Percentiles rank a stretch among this genome's conserved stretches.
These are phyloP conservation scores for Ceratocystis smalleyi DNA, from an alignment of 2,329 filamentous ascomycete species.

Conservation along the genomic window DNA sequence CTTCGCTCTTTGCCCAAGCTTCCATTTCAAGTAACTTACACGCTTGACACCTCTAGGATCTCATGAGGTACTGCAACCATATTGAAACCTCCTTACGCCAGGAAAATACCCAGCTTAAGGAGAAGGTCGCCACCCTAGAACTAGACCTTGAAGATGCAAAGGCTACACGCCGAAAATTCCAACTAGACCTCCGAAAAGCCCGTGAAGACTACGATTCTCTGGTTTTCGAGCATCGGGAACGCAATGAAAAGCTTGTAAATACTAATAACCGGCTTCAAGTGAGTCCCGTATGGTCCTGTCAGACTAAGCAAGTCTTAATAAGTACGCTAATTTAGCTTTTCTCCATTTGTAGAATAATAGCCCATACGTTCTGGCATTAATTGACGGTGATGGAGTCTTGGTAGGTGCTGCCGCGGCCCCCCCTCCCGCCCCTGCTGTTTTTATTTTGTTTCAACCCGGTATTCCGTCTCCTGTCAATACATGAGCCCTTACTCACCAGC, in stretches of 20 bases:
- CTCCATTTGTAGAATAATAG: conserved; percentile 30
- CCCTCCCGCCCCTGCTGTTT: background rate
- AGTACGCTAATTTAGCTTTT: background rate
- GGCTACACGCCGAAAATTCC: conserved; percentile 18
- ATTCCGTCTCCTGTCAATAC: no score
- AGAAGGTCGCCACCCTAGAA: conserved; percentile 16
- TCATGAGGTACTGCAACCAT: conserved; percentile 31
- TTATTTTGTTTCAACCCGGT: no score
- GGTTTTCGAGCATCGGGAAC: background rate
- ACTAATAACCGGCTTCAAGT: background rate
- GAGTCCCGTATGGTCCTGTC: background rate
- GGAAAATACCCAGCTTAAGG: conserved; percentile 30
- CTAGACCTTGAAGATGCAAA: conserved; percentile 8
- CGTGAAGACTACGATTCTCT: conserved; percentile 6
- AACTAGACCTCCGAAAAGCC: background rate
- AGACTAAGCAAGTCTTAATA: no score
- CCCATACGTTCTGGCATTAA: conserved; percentile 43
- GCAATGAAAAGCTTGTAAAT: background rate
- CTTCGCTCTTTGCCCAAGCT: background rate
- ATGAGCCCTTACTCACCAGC: no score
- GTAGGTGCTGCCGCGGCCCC: conserved; percentile 28
- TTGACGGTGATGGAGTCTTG: conserved; percentile 48
- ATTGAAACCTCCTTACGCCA: conserved; percentile 29
- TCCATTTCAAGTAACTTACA: background rate
- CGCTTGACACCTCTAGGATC: conserved; percentile 26